A percentile compares a stretch with the other conserved stretches of the same genome.
Conservation (phyloP, 73 alveolate species). For the Symbiodinium pilosum region DNA sequence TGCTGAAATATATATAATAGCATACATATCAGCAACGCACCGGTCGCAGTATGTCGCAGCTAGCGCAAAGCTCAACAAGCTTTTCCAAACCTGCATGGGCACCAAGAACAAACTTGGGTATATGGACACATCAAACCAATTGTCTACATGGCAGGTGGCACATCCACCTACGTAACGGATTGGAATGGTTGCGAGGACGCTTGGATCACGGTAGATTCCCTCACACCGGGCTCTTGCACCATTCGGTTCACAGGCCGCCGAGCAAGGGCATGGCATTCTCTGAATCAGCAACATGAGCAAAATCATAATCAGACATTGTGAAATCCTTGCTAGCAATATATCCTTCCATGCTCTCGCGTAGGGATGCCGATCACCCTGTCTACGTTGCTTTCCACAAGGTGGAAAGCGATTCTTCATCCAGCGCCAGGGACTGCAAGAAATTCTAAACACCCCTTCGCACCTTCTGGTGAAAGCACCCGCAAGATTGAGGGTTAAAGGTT, state of each 20-base stretch:
- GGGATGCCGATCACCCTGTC: background rate
- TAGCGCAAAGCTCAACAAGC: background rate
- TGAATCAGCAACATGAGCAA: no score
- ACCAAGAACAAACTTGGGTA: background rate
- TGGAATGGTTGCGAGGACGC: background rate
- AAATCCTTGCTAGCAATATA: no score
- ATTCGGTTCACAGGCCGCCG: conserved; percentile 6
- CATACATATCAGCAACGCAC: no score
- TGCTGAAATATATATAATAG: no score
- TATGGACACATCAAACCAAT: background rate
- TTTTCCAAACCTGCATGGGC: background rate
- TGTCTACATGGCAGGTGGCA: background rate
- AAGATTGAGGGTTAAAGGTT: no score
- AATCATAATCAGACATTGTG: no score
- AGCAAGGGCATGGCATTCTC: no score
- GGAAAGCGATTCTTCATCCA: background rate
- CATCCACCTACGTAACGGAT: background rate
- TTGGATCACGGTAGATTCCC: no score
- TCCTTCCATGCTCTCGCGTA: background rate
- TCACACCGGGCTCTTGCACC: background rate
- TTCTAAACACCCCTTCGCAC: no score
- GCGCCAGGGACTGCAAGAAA: background rate
- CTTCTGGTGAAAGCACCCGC: no score
- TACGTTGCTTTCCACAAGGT: background rate
- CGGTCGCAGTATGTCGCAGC: no score